Evolutionary conservation across 768 basidiomycete species (phyloP), one percentile per base, ranked within the genome.

Genomic region (Tricholoma terreum): DNA sequence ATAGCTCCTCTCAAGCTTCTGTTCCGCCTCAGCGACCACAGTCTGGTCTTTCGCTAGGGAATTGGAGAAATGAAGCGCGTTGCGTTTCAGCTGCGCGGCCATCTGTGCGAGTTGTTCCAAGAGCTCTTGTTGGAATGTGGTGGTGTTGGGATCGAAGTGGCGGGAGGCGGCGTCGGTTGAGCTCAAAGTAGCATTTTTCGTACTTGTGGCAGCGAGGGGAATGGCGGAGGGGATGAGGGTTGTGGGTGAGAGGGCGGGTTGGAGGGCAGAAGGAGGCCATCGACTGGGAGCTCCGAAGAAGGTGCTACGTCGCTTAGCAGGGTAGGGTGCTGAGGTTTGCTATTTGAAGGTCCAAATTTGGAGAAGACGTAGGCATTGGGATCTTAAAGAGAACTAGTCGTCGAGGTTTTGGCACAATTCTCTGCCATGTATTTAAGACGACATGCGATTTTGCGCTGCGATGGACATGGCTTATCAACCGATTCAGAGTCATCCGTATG

Each of bases 21-120:
- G 77, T 60, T 86, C 80, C 11, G 91, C 83, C 9, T 78, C 75
- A 30, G 84, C 82, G 2, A 97, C 69, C 7, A 94, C 79, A 0
- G 77, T 76, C 63, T 89, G 84, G 70, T 98, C 95, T 55, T 86
- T 86, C 40, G 76, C 85, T 1, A 98, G 75, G 10, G 85, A 77
- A 4, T 79, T 77, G 4, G 88, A 81, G 67, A 98, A 95, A 63
- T 92, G 84, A 0, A 87, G 68, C 0, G 93, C 87, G 62, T 96
- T 96, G 22, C 83, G 79, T 64, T 90, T 91, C 50, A 98, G 84
- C 67, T 94, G 92, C 9, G 84, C 77, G 0, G 93, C 92, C 95
- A 98, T 98, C 55, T 84, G 71, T 0, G 85, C 86, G 22, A 95
- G 82, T 64, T 92, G 87, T 8, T 77, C 76, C 0, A 89, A 80